Conservation (phyloP, 2,329 filamentous ascomycete species). For the Apiospora rasikravindrae region DNA sequence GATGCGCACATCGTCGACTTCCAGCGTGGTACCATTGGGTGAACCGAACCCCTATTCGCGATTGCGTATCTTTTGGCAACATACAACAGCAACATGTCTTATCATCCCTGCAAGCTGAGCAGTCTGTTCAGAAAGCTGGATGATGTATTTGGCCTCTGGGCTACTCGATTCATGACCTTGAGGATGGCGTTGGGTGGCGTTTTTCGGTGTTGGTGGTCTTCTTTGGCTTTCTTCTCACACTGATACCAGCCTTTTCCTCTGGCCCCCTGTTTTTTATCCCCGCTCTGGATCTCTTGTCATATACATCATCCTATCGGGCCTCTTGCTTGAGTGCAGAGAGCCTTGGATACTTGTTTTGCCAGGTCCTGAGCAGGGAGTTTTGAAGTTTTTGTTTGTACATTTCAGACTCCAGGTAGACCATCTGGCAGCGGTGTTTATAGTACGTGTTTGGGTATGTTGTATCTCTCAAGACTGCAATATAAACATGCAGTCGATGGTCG, state of each 20-base stretch:
- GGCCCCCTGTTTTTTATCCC: neutral
- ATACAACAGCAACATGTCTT: neutral
- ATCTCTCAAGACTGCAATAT: neutral
- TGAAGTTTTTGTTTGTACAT: neutral
- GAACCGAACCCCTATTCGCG: neutral
- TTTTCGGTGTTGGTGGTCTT: slow-evolving; percentile 11
- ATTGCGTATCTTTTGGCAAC: neutral
- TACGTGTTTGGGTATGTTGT: neutral
- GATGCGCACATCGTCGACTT: neutral
- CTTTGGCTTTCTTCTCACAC: neutral
- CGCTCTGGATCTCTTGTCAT: neutral
- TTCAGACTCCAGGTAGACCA: slow-evolving; percentile 1
- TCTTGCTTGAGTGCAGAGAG: neutral
- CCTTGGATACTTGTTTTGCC: neutral
- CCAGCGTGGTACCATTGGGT: no score
- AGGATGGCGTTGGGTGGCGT: neutral
- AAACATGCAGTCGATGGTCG: neutral
- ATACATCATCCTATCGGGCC: neutral
- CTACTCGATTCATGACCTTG: neutral
- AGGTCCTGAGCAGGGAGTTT: neutral
- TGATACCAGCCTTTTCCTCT: slow-evolving; percentile 14
- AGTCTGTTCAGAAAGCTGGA: neutral
- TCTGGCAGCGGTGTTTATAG: neutral
- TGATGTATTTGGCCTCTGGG: neutral
- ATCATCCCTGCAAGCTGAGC: neutral